Evolutionary conservation across 371 early-diverging fungal genomes (phyloP), one percentile per base, ranked within the genome.

Genomic region (Encephalitozoon romaleae): DNA sequence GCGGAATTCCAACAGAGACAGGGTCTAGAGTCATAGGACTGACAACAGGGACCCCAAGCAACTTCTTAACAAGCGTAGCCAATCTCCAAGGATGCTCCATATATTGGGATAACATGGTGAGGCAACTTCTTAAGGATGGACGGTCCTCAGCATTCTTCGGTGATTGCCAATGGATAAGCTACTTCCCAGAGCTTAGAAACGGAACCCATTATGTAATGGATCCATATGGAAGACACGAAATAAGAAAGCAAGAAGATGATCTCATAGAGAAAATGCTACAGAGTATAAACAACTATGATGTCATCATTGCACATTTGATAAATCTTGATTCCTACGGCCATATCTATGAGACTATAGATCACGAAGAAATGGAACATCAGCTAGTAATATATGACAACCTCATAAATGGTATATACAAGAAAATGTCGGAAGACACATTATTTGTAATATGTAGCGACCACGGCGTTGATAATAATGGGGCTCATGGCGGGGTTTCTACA

Each of bases 401-500:
- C 25, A 83, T 96, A 15, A 84, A 87, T 41, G 82, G 87, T 0
- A 80, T 93, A 1, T 84, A 92, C 28, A 77, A 85, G 0, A 82
- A 84, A 18, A 84, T 95, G n/a, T 90, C 90, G 71, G 84, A 92
- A 5, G 90, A 93, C 15, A 93, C 96, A 0, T 78, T 93, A 6
- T 85, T 96, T 9, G 86, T 93, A 11, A 89, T 96, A n/a, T 88
- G 94, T 85, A 96, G 96, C 23, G 98, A 98, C 83, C 98, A 98
- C 80, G 98, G 98, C 15, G 95, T 96, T 92, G 93, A 93, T 41
- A 81, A 87, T n/a, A 91, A 93, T 78, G 98, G 98, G 1, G 94
- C 95, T 79, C 98, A 98, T 77, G 98, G 97, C 9, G 95, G 96
- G 9, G 93, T 93, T 74, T 91, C 91, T 68, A 87, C 88, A 45